phyloP scores from a whole-genome alignment of 75 land plant genomes.

The Isoetes taiwanensis region DNA sequence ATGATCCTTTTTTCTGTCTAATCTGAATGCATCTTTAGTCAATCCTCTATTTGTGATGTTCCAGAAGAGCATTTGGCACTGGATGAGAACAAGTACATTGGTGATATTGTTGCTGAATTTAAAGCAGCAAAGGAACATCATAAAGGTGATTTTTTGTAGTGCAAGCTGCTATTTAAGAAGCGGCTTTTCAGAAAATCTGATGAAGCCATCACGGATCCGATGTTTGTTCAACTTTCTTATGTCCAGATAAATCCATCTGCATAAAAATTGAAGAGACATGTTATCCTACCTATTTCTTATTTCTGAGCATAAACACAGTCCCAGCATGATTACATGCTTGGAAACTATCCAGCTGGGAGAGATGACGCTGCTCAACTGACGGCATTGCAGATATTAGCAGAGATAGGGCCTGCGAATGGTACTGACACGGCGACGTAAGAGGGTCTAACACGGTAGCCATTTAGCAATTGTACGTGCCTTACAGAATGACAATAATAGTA shows the following conservation, averaged over 20 bases:
- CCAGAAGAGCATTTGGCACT: constrained; percentile 17
- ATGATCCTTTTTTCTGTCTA: not conserved
- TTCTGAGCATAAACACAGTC: constrained; percentile 6
- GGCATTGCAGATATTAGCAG: constrained; percentile 20
- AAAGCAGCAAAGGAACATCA: constrained; percentile 12
- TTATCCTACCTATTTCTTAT: not conserved
- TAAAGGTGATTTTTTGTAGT: constrained; percentile 14
- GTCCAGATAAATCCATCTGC: constrained; percentile 9
- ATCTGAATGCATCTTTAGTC: not conserved
- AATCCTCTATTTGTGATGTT: not conserved
- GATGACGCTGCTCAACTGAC: constrained; percentile 28
- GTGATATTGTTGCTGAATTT: constrained; percentile 21
- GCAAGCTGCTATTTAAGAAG: constrained; percentile 25
- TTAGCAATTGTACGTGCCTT: too few relatives aligned
- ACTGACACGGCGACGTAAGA: too few relatives aligned
- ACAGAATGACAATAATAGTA: too few relatives aligned
- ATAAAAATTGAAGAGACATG: not conserved
- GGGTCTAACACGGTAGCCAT: too few relatives aligned
- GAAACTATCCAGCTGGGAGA: constrained; percentile 27
- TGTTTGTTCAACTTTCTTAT: constrained; percentile 13
- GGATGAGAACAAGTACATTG: constrained; percentile 23
- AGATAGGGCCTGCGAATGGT: constrained; percentile 12
- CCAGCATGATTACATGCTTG: constrained; percentile 24
- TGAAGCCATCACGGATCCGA: constrained; percentile 21
- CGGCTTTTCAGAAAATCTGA: constrained; percentile 16